These are phyloP conservation scores for Ceratobasidium sp. DNA, from an alignment of 1,284 basidiomycete genomes.

Conservation along the genomic window DNA sequence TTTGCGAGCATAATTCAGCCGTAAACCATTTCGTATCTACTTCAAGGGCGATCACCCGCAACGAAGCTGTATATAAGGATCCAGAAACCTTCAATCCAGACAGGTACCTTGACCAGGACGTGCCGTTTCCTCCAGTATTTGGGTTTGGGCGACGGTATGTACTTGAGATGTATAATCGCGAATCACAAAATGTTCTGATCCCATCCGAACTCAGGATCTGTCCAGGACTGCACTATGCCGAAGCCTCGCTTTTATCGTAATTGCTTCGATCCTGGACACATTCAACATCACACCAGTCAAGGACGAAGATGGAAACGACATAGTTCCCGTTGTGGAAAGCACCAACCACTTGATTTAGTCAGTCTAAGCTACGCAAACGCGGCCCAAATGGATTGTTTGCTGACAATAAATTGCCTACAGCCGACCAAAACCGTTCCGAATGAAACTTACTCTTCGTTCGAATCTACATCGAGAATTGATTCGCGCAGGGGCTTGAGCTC, in stretches of 20 bases:
- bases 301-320: not conserved
- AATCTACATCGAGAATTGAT: not conserved
- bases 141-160: conserved; percentile 10
- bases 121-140: conserved; percentile 5
- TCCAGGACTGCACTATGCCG: conserved; percentile 7
- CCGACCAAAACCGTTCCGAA: not conserved
- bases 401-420: not conserved
- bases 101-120: conserved; percentile 4
- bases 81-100: conserved; percentile 21
- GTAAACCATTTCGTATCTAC: not conserved
- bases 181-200: too few relatives aligned
- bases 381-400: not conserved
- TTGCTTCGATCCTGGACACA: not conserved
- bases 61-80: conserved; percentile 11
- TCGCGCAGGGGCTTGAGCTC: not conserved
- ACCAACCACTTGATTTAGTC: not conserved
- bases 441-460: not conserved
- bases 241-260: not conserved
- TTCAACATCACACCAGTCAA: not conserved
- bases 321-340: not conserved
- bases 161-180: too few relatives aligned
- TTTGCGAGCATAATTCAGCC: not conserved
- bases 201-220: not conserved
- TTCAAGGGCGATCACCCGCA: conserved; percentile 26
- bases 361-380: not conserved